These are phyloP conservation scores for Xylogone sp. DNA, from an alignment of 2,329 filamentous ascomycete genomes.

Conservation along the genomic window DNA sequence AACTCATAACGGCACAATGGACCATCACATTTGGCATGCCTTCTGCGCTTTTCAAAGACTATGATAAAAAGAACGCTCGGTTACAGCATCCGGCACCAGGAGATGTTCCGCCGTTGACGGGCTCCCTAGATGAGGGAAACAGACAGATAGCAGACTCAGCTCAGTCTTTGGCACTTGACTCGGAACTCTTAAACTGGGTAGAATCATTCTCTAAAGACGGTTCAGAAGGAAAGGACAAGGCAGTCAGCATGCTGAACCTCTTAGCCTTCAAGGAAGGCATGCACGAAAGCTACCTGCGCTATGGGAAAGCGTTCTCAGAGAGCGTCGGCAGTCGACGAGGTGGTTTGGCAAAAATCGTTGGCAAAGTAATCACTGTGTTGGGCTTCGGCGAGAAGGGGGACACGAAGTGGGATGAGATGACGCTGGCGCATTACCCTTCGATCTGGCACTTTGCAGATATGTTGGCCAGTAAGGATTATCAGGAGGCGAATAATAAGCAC, in stretches of 20 bases:
- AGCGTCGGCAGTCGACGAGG: conserved; percentile 49
- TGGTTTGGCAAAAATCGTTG: conserved; percentile 58
- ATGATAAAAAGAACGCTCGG: conserved; percentile 30
- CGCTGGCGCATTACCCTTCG: conserved; percentile 61
- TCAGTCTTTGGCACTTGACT: conserved; percentile 50
- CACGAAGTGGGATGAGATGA: conserved; percentile 57
- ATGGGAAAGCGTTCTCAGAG: conserved; percentile 49
- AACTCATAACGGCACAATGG: conserved; percentile 29
- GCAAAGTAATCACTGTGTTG: conserved; percentile 44
- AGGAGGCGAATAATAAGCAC: conserved; percentile 50
- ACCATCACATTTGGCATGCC: conserved; percentile 39
- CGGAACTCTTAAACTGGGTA: conserved; percentile 49
- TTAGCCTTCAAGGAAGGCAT: conserved; percentile 50
- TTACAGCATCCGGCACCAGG: conserved; percentile 33
- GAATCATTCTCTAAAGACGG: conserved; percentile 22
- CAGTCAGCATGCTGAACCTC: conserved; percentile 62
- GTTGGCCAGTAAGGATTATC: conserved; percentile 53
- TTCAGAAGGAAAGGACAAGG: conserved; percentile 28
- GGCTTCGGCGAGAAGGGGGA: conserved; percentile 18
- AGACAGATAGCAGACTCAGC: conserved; percentile 28
- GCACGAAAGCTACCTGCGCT: conserved; percentile 51
- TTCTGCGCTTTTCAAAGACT: conserved; percentile 33
- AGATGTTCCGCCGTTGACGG: conserved; percentile 33
- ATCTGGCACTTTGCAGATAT: conserved; percentile 60
- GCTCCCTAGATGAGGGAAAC: conserved; percentile 20